Percentiles rank a stretch among this genome's conserved stretches.
Conservation (phyloP, 495 filamentous ascomycete species). For the Penicillium psychrofluorescens region DNA sequence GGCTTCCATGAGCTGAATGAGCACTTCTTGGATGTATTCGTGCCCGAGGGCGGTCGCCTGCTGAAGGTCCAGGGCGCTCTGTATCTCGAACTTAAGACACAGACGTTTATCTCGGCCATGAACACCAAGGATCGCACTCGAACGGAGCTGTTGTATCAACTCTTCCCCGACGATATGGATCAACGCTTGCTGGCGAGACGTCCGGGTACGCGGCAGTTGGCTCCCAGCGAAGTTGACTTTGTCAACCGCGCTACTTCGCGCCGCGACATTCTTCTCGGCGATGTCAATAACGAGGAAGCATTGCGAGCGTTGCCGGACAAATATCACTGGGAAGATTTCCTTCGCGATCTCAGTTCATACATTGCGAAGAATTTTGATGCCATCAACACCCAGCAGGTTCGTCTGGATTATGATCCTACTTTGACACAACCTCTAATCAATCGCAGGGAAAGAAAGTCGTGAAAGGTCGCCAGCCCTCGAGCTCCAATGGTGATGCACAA, state of each 20-base stretch:
- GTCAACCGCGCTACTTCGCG: slow-evolving; percentile 55
- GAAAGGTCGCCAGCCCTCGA: slow-evolving; percentile 38
- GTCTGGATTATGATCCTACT: not conserved
- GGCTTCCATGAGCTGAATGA: slow-evolving; percentile 78
- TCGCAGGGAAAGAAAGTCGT: slow-evolving; percentile 31
- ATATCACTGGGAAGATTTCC: slow-evolving; percentile 74
- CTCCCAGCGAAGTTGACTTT: slow-evolving; percentile 69
- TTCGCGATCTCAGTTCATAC: slow-evolving; percentile 65
- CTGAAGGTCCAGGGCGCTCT: slow-evolving; percentile 64
- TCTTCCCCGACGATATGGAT: slow-evolving; percentile 69
- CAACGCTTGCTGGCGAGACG: slow-evolving; percentile 56
- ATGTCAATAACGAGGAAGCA: slow-evolving; percentile 52
- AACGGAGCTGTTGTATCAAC: slow-evolving; percentile 60
- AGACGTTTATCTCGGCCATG: slow-evolving; percentile 71
- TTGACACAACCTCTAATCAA: slow-evolving; percentile 11
- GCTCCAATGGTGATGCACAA: slow-evolving; percentile 32
- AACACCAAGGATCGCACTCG: slow-evolving; percentile 54
- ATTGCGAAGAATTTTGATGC: slow-evolving; percentile 66
- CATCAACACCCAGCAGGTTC: slow-evolving; percentile 49
- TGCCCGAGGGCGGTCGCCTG: slow-evolving; percentile 65
- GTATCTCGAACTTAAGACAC: slow-evolving; percentile 80
- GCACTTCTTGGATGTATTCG: slow-evolving; percentile 76
- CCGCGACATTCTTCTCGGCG: slow-evolving; percentile 58
- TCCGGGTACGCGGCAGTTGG: slow-evolving; percentile 55
- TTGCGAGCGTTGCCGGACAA: slow-evolving; percentile 61